phyloP scores from a whole-genome alignment of 352 stramenopile species.

The Phytophthora aleatoria region DNA sequence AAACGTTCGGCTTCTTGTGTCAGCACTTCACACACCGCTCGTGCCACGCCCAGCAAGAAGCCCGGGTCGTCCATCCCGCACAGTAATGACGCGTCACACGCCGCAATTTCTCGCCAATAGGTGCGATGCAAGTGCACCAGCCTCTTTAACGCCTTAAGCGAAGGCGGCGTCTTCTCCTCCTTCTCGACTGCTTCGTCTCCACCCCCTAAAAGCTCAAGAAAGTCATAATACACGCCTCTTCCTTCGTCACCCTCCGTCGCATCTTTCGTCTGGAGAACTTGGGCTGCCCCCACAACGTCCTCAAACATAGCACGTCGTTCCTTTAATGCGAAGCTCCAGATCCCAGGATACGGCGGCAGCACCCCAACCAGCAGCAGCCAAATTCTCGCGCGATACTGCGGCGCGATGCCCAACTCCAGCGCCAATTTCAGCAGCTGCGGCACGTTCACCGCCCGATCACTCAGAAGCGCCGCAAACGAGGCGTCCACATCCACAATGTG shows the following conservation, averaged over 20 bases:
- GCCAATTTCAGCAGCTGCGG: conserved; percentile 74
- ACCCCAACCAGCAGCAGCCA: conserved; percentile 70
- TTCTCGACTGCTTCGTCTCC: neutral
- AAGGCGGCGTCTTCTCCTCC: neutral
- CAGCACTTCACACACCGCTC: conserved; percentile 50
- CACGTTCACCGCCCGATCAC: conserved; percentile 59
- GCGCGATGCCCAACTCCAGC: conserved; percentile 71
- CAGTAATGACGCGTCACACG: conserved; percentile 26
- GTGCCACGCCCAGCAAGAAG: conserved; percentile 42
- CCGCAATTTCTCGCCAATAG: conserved; percentile 49
- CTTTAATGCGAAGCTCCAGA: conserved; percentile 64
- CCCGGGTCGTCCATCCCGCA: conserved; percentile 46
- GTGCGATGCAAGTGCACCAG: conserved; percentile 50
- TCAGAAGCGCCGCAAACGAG: conserved; percentile 70
- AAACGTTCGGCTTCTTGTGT: conserved; percentile 56
- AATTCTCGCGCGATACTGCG: conserved; percentile 51
- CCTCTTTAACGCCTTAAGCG: conserved; percentile 18
- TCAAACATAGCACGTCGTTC: conserved; percentile 70
- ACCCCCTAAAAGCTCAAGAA: conserved; percentile 26
- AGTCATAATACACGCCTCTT: conserved; percentile 26
- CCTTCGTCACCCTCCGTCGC: conserved; percentile 17
- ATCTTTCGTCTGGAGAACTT: conserved; percentile 49
- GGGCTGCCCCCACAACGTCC: conserved; percentile 56
- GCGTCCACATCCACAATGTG: conserved; percentile 83
- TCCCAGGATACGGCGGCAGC: conserved; percentile 53